Evolutionary conservation across 1,139 yeast genomes (phyloP), one percentile per base, ranked within the genome.

Genomic region (Geotrichum cucujoidarum): DNA sequence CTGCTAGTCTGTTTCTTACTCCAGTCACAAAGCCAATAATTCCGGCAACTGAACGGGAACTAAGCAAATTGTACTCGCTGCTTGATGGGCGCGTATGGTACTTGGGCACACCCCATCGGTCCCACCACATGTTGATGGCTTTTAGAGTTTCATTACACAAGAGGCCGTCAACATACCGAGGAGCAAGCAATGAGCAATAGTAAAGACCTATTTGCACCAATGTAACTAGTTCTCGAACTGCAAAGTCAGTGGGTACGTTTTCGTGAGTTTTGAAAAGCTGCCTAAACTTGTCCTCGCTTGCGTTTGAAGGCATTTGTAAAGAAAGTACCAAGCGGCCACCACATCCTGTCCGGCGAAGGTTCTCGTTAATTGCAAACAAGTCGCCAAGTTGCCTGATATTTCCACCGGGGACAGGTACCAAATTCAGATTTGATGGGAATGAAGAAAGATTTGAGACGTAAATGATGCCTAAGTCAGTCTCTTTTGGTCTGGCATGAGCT

Each of bases 71-170:
- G 51, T 68, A 72, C 14, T 71, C 59, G 49, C 68, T 56, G n/a
- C 57, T 51, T 3, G 50, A 33, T 68, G 82, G 62, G 65, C 74
- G 44, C 61, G 71, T 67, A 62, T 76, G 64, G 50, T 73, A 81
- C 58, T 81, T 83, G 10, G 77, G 75, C 29, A 76, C 69, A 0
- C 95, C 95, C 55, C 84, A 77, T 40, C 78, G 65, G 40, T 73
- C 74, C 97, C 97, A 90, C 97, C 97, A 92, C 48, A 74, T 73
- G 3, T 67, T 60, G 18, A 88, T 75, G 0, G 95, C 95, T 33
- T 70, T 75, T 53, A 82, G 83, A 0, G 97, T 90, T 51, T 77
- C 75, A 51, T 78, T 77, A 63, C 97, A 92, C 4, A 88, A 68
- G 18, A 90, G 68, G 0, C 97, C 97, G 65, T 90, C 97, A 52